Base-by-base conservation (phyloP, 345 rosid species). In the Lumnitzera littorea region DNA sequence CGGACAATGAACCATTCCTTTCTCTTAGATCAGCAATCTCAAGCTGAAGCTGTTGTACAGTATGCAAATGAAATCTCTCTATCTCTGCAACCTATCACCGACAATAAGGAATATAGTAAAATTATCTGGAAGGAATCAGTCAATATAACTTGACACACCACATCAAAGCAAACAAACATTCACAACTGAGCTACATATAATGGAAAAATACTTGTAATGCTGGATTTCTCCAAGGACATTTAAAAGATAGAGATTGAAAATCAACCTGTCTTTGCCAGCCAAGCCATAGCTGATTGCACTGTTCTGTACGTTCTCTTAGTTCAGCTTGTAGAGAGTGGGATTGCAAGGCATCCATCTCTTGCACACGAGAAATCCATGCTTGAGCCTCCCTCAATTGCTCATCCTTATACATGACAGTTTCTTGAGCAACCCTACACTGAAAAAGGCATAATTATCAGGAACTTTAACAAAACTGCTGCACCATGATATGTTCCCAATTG, bases 201-300 rank as follows among this genome's bases (percentile, higher is more conserved):
- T 8, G 12, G n/a, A 43, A 47, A 58, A 46, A 60, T 24, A 53
- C 1, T 12, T 50, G 31, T 6, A 48, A 13, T 51, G 50, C 27
- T 27, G 11, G 29, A 24, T 24, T 13, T 16, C 6, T 6, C 5
- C 27, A 48, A 64, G 11, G 12, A 13, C 16, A 48, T 24, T 46
- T 51, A 53, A 36, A 49, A 54, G 29, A 64, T 31, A 70, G 49
- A 65, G 57, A 36, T 53, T 50, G 63, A 56, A 50, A 61, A 74
- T 56, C 41, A 65, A 94, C 99, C 99, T 94, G 99, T 82, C 95
- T 82, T 72, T 94, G 99, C 72, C 87, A 94, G 53, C 86, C 89
- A 56, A 71, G 70, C 99, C 96, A 94, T 15, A 94, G 92, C 75
- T 94, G 99, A 67, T 83, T 84, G 69, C 79, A 86, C 67, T 84